These are phyloP conservation scores for Phytopythium sindhum DNA, from an alignment of 352 stramenopile species.

Conservation along the genomic window DNA sequence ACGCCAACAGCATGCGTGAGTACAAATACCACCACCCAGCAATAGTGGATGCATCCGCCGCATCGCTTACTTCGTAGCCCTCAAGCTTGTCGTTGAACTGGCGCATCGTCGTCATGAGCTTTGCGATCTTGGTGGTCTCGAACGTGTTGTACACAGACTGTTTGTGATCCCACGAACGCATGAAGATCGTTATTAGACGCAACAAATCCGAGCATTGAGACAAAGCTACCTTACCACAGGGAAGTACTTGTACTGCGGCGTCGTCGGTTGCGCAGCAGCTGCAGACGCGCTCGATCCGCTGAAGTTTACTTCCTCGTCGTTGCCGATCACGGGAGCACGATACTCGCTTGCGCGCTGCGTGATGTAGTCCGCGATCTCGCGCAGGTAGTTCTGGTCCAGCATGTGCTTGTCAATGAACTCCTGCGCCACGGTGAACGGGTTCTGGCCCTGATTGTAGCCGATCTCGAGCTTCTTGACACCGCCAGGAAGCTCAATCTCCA, in stretches of 20 bases:
- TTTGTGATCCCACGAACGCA: background rate
- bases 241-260: constrained; percentile 58
- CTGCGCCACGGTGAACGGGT: constrained; percentile 95
- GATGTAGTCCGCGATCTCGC: constrained; percentile 96
- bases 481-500: constrained; percentile 94
- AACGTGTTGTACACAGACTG: constrained; percentile 90
- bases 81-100: constrained; percentile 88
- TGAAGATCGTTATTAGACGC: background rate
- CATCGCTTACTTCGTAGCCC: constrained; percentile 36
- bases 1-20: background rate
- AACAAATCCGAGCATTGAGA: background rate
- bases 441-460: constrained; percentile 97
- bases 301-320: constrained; percentile 25
- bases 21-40: background rate
- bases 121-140: constrained; percentile 89
- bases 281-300: constrained; percentile 4
- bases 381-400: constrained; percentile 92
- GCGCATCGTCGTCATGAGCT: constrained; percentile 88
- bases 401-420: constrained; percentile 96
- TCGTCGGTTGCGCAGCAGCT: constrained; percentile 6
- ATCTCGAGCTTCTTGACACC: constrained; percentile 94
- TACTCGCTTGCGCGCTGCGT: constrained; percentile 87
- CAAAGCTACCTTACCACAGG: constrained; percentile 39
- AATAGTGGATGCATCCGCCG: background rate
- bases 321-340: constrained; percentile 60